Percentiles rank a stretch among this genome's conserved stretches.
Conservation (phyloP, 192 early-diverging fungal species). For the Umbelopsis ramanniana region DNA sequence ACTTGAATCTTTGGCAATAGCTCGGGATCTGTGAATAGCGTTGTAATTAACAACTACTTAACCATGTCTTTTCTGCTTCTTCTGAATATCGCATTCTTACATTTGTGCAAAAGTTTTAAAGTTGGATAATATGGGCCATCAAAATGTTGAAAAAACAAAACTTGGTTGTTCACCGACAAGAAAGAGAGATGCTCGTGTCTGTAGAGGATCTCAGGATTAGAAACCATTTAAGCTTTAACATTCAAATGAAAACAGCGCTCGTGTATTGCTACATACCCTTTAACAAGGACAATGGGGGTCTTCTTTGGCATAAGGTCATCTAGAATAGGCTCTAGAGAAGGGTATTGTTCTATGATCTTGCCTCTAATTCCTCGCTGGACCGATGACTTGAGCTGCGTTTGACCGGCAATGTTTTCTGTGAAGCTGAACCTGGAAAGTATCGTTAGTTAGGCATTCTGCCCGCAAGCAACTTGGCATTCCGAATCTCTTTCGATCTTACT, state of each 20-base stretch:
- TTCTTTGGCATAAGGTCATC: constrained; percentile 99
- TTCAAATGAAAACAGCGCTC: neutral
- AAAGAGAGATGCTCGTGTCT: constrained; percentile 90
- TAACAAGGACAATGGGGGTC: constrained; percentile 80
- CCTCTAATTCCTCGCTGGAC: constrained; percentile 83
- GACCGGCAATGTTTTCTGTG: constrained; percentile 81
- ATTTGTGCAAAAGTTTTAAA: constrained; percentile 88
- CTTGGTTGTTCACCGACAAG: constrained; percentile 78
- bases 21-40: constrained; percentile 69
- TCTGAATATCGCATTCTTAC: constrained; percentile 45
- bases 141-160: constrained; percentile 96
- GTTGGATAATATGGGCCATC: constrained; percentile 91
- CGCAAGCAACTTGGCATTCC: neutral
- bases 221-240: neutral
- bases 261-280: constrained; percentile 64
- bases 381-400: constrained; percentile 91
- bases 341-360: constrained; percentile 89
- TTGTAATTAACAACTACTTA: neutral
- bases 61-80: neutral
- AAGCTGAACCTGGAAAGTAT: constrained; percentile 60
- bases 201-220: neutral
- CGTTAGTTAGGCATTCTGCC: neutral
- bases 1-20: constrained; percentile 91
- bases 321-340: constrained; percentile 79
- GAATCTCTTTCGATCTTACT: neutral